A percentile compares a stretch with the other conserved stretches of the same genome.
phyloP scores from a whole-genome alignment of 176 grass and related monocot species.

The Musa itinerans region DNA sequence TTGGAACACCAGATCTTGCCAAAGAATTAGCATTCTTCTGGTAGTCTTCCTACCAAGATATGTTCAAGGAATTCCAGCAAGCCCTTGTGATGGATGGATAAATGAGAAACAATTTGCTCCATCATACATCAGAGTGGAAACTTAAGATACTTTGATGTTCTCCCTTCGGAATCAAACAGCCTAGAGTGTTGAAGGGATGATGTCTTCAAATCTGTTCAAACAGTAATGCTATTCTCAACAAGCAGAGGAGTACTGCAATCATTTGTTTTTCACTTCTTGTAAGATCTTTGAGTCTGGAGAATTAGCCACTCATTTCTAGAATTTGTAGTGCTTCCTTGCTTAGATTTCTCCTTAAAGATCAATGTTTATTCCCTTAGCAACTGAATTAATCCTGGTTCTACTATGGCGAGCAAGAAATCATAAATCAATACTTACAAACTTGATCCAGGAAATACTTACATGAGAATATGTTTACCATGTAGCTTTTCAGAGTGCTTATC shows the following conservation, averaged over 20 bases:
- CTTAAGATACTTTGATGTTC: background rate
- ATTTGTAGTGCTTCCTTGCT: no score
- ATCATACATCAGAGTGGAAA: background rate
- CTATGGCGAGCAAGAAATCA: background rate
- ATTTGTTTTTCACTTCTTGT: background rate
- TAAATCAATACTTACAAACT: background rate
- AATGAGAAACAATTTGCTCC: background rate
- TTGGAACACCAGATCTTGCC: background rate
- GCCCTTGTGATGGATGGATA: background rate
- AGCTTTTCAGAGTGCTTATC: slow-evolving; percentile 66
- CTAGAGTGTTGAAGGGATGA: no score
- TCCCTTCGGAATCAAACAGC: background rate
- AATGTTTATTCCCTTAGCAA: no score
- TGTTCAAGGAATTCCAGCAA: background rate
- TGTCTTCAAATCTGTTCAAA: no score
- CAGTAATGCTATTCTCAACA: background rate
- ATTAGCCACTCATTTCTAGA: no score
- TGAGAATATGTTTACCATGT: slow-evolving; percentile 68
- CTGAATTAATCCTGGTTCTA: background rate
- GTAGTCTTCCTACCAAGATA: background rate
- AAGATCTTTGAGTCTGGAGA: background rate
- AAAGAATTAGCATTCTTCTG: background rate
- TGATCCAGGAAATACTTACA: slow-evolving; percentile 28
- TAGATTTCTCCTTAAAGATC: background rate
- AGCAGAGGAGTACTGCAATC: background rate